A percentile compares a stretch with the other conserved stretches of the same genome.
phyloP scores from a whole-genome alignment of 441 rosid genomes.

The Bruguiera hainesii region DNA sequence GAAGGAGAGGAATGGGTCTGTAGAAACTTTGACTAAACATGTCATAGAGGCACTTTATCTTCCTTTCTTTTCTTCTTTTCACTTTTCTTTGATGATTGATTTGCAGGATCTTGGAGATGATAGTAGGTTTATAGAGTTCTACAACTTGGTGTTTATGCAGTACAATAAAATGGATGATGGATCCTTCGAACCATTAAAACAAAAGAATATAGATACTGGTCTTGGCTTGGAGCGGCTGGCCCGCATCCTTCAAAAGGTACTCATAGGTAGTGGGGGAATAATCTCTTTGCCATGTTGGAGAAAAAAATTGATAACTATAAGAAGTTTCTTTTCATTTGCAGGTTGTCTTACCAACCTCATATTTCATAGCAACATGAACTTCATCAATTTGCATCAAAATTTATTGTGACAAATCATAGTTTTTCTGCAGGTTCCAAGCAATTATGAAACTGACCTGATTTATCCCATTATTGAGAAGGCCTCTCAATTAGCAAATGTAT shows the following conservation, averaged over 20 bases:
- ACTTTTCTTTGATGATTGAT: constrained; percentile 11
- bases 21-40: neutral
- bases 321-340: neutral
- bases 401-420: constrained; percentile 10
- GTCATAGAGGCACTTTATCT: neutral
- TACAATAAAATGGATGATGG: constrained; percentile 84
- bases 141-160: constrained; percentile 94
- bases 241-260: constrained; percentile 81
- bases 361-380: constrained; percentile 4
- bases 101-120: constrained; percentile 91
- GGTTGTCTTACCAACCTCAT: constrained; percentile 2
- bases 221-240: constrained; percentile 95
- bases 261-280: neutral
- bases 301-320: constrained; percentile 8
- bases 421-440: constrained; percentile 74
- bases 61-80: neutral
- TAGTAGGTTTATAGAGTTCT: constrained; percentile 84
- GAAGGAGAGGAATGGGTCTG: neutral
- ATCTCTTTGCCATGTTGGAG: constrained; percentile 13
- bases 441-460: constrained; percentile 94
- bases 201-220: constrained; percentile 91
- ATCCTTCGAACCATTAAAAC: constrained; percentile 78
- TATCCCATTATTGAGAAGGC: constrained; percentile 78
- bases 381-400: constrained; percentile 12
- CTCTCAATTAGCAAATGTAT: constrained; percentile 61